These are phyloP conservation scores for Spergularia bocconei DNA, from an alignment of 148 eudicot genomes.

Conservation along the genomic window DNA sequence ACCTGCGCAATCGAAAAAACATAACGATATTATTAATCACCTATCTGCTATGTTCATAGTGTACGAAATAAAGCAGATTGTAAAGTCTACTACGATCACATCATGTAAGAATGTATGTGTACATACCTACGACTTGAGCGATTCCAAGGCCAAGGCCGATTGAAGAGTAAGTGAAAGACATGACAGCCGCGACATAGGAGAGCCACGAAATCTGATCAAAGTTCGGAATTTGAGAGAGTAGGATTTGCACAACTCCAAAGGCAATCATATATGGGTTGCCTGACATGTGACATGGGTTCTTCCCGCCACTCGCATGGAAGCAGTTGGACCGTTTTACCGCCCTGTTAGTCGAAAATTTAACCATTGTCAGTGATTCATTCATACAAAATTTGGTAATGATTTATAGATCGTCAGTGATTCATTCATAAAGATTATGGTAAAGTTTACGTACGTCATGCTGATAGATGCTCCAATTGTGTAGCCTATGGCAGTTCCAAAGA, in stretches of 20 bases:
- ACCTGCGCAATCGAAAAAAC: conserved; percentile 27
- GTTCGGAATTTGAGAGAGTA: conserved; percentile 54
- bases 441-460: conserved; percentile 60
- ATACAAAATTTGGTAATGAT: not conserved
- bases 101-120: not conserved
- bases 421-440: not conserved
- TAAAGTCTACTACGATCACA: too few species aligned
- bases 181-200: conserved; percentile 47
- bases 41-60: too few species aligned
- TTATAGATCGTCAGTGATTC: not conserved
- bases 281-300: conserved; percentile 46
- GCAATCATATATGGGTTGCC: conserved; percentile 55
- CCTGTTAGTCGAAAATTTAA: conserved; percentile 29
- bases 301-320: conserved; percentile 39
- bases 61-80: too few species aligned
- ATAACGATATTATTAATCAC: not conserved
- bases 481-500: conserved; percentile 60
- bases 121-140: conserved; percentile 44
- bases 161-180: conserved; percentile 55
- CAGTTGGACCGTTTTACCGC: conserved; percentile 53
- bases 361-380: not conserved
- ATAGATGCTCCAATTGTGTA: conserved; percentile 73
- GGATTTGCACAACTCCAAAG: conserved; percentile 42
- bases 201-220: conserved; percentile 54
- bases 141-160: conserved; percentile 51